These are phyloP conservation scores for Penicillium lagena DNA, from an alignment of 495 filamentous ascomycete species.

Conservation along the genomic window DNA sequence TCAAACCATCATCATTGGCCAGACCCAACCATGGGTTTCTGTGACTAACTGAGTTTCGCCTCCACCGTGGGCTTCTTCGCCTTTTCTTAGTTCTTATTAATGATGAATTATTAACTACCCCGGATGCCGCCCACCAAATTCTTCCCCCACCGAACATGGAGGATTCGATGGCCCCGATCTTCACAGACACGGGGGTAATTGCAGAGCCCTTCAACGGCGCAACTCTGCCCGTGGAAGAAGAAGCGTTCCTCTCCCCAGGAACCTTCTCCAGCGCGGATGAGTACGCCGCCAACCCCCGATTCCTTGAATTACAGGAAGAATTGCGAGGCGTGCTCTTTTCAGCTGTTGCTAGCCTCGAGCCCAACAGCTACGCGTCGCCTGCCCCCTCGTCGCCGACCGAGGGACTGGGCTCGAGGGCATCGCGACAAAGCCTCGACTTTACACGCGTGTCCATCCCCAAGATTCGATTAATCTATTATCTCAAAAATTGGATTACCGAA, in stretches of 20 bases:
- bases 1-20: too few relatives aligned
- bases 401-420: constrained; percentile 1
- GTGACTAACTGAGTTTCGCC: constrained; percentile 13
- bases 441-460: constrained; percentile 21
- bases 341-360: constrained; percentile 19
- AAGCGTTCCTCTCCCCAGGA: constrained; percentile 20
- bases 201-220: constrained; percentile 12
- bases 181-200: constrained; percentile 3
- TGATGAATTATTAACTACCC: constrained; percentile 3
- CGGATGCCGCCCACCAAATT: constrained; percentile 3
- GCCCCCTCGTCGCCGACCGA: constrained; percentile 9
- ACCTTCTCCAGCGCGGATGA: constrained; percentile 25
- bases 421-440: constrained; percentile 18
- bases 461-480: constrained; percentile 18
- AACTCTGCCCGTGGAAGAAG: constrained; percentile 15
- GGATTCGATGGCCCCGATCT: constrained; percentile 8
- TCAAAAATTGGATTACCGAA: constrained; percentile 24
- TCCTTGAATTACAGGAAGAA: constrained; percentile 23
- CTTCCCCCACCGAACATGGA: constrained; percentile 8
- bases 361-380: constrained; percentile 14
- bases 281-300: constrained; percentile 22
- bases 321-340: constrained; percentile 21
- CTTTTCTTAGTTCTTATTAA: constrained; percentile 1
- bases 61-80: constrained; percentile 3
- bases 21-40: background rate